Conservation (phyloP, 2,329 filamentous ascomycete genomes). For the Monilinia polystroma region DNA sequence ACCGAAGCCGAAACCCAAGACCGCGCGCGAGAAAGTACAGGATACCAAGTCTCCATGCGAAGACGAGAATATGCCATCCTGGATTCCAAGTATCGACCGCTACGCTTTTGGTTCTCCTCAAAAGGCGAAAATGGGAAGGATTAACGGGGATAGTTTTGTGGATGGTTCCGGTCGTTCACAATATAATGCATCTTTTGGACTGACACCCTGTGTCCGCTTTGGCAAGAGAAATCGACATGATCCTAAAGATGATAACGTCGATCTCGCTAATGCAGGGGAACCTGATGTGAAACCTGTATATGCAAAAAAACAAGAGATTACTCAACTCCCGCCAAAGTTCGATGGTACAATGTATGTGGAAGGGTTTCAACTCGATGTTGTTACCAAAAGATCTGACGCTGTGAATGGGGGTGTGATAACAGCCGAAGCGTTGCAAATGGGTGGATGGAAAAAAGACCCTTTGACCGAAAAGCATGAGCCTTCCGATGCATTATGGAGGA, state of each 20-base stretch:
- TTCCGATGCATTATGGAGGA: conserved; percentile 29
- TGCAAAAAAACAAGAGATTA: not conserved
- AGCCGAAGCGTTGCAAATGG: conserved; percentile 21
- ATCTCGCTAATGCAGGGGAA: not conserved
- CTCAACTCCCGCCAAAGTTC: conserved; percentile 15
- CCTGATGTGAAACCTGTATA: not conserved
- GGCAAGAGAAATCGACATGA: not conserved
- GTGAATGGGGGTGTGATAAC: conserved; percentile 23
- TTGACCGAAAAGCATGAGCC: not conserved
- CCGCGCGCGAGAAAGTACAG: not conserved
- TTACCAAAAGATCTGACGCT: conserved; percentile 18
- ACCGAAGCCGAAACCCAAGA: conserved; percentile 20
- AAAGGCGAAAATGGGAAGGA: conserved; percentile 16
- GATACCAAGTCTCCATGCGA: not conserved
- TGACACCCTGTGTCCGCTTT: conserved; percentile 3
- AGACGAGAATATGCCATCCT: conserved; percentile 26
- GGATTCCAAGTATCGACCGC: conserved; percentile 28
- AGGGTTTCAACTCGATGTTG: conserved; percentile 23
- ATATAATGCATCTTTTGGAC: conserved; percentile 27
- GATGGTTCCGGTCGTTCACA: conserved; percentile 18
- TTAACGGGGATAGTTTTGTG: conserved; percentile 31
- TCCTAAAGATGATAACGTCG: not conserved
- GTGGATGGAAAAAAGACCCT: conserved; percentile 21
- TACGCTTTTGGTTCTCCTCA: conserved; percentile 27
- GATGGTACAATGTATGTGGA: conserved; percentile 24